Percentiles rank a stretch among this genome's conserved stretches.
Evolutionary conservation across 139 green algal genomes (phyloP).

Genomic region (Chlorella sp.): DNA sequence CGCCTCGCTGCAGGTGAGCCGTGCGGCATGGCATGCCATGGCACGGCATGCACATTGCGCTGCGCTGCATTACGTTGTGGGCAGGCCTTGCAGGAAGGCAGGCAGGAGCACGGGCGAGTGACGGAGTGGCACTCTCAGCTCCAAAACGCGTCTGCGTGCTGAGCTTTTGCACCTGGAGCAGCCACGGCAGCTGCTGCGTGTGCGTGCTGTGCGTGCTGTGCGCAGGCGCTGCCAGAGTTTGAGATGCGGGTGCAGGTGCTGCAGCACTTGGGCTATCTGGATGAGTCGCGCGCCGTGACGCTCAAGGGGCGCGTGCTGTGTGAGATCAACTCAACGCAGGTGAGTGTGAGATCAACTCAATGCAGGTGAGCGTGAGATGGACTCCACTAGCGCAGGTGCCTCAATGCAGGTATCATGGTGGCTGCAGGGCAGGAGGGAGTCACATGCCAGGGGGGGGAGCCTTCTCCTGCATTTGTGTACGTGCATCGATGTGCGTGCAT

Average conservation of each 20-base stretch:
- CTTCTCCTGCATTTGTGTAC: too few species aligned
- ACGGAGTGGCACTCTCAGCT: neutral
- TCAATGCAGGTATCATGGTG: too few species aligned
- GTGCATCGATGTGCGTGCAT: too few species aligned
- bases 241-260: conserved; percentile 66
- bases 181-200: neutral
- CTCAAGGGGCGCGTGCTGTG: conserved; percentile 85
- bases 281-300: conserved; percentile 62
- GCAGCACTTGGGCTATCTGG: conserved; percentile 74
- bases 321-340: conserved; percentile 84
- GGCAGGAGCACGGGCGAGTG: too few species aligned
- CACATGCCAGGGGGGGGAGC: too few species aligned
- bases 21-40: too few species aligned
- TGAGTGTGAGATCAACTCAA: conserved; percentile 88
- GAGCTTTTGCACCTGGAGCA: neutral
- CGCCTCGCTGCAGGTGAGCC: conserved; percentile 55
- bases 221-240: conserved; percentile 83
- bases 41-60: too few species aligned
- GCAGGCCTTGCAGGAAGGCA: too few species aligned
- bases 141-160: neutral
- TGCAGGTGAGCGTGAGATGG: conserved; percentile 84
- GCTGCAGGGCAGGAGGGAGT: too few species aligned
- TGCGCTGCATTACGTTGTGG: too few species aligned
- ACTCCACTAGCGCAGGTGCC: too few species aligned
- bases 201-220: neutral